phyloP scores from a whole-genome alignment of 2,329 filamentous ascomycete genomes.

The Fusarium anguioides region DNA sequence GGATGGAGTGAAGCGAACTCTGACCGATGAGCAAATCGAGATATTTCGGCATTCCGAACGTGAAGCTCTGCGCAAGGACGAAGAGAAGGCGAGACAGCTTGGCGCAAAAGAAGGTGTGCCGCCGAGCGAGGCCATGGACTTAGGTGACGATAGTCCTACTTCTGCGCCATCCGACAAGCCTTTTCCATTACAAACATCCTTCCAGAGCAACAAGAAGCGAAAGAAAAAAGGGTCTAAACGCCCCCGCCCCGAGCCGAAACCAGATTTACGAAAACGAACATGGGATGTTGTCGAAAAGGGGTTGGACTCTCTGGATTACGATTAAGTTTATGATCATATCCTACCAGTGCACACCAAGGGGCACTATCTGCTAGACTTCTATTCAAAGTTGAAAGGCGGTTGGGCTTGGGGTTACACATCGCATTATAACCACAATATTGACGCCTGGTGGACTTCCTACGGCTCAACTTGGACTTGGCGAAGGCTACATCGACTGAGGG shows the following conservation, averaged over 20 bases:
- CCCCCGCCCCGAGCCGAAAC: constrained; percentile 61
- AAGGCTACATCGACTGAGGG: background rate
- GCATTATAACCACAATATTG: no score
- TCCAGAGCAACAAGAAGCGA: constrained; percentile 42
- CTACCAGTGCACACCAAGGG: background rate
- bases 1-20: constrained; percentile 86
- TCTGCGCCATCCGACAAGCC: constrained; percentile 16
- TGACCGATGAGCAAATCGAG: constrained; percentile 90
- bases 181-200: constrained; percentile 19
- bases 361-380: background rate
- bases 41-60: constrained; percentile 93
- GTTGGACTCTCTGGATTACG: constrained; percentile 70
- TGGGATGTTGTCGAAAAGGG: constrained; percentile 74
- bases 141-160: constrained; percentile 13
- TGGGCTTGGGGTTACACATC: background rate
- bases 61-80: constrained; percentile 73
- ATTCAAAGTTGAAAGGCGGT: background rate
- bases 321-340: constrained; percentile 45
- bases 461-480: background rate
- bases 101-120: constrained; percentile 5
- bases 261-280: constrained; percentile 72
- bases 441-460: background rate
- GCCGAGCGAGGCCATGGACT: constrained; percentile 30
- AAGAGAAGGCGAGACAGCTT: constrained; percentile 56
- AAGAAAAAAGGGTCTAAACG: constrained; percentile 53